A percentile compares a stretch with the other conserved stretches of the same genome.
Conservation (phyloP, 140 eudicot genomes). For the Oenanthe javanica region DNA sequence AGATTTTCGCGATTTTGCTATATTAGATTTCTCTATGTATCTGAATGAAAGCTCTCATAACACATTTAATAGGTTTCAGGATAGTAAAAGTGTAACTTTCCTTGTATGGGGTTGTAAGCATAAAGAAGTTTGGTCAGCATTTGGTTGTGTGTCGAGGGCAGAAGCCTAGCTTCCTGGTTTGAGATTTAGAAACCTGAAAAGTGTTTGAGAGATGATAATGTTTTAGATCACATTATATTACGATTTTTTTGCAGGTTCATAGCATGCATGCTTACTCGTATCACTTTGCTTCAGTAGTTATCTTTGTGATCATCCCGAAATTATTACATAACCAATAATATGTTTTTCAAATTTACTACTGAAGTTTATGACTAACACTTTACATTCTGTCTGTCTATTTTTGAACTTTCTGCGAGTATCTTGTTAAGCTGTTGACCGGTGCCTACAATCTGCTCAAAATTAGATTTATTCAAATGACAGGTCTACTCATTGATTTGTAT, state of each 20-base stretch:
- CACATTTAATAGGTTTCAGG: no score
- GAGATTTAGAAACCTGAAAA: not conserved
- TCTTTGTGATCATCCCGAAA: not conserved
- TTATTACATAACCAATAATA: not conserved
- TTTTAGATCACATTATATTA: not conserved
- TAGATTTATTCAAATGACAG: not conserved
- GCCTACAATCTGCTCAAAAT: no score
- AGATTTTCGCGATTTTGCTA: no score
- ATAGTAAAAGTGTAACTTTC: no score
- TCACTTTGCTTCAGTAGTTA: not conserved
- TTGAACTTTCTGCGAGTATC: not conserved
- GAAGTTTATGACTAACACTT: not conserved
- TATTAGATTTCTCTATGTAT: no score
- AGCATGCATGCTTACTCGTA: not conserved
- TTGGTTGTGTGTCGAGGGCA: not conserved
- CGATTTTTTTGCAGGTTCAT: not conserved
- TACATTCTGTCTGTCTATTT: no score
- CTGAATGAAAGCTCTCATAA: no score
- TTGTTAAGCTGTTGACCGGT: no score
- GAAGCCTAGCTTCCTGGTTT: not conserved
- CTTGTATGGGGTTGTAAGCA: no score
- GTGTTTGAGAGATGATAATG: not conserved
- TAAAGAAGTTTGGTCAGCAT: no score
- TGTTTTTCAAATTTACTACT: not conserved
- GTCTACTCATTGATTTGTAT: not conserved